Evolutionary conservation across 305 asterid species (phyloP).

Genomic region (Fraxinus platypoda): DNA sequence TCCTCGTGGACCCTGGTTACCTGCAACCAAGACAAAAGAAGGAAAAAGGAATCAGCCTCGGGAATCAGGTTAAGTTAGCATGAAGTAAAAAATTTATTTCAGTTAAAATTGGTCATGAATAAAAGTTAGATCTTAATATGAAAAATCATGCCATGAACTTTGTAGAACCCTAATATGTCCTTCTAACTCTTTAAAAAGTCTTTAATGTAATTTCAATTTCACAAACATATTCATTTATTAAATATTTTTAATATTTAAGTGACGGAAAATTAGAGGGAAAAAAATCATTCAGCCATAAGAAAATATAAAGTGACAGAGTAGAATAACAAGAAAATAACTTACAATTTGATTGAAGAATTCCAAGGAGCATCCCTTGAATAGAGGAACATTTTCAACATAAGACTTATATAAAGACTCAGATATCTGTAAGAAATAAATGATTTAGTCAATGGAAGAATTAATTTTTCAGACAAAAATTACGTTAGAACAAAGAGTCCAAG

Average conservation of each 20-base stretch:
- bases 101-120: neutral
- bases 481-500: neutral
- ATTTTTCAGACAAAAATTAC: neutral
- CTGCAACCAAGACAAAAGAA: constrained; percentile 28
- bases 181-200: neutral
- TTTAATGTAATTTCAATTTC: neutral
- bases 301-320: neutral
- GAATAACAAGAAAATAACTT: constrained; percentile 32
- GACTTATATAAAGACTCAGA: constrained; percentile 64
- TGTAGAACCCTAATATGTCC: neutral
- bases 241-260: neutral
- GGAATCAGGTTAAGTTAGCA: neutral
- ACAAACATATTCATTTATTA: neutral
- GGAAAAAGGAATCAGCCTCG: neutral
- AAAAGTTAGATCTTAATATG: neutral
- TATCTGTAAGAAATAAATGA: constrained; percentile 48
- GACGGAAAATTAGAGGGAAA: neutral
- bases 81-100: neutral
- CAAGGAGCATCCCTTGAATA: constrained; percentile 72
- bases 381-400: constrained; percentile 57
- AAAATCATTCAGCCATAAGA: neutral
- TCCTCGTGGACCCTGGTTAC: constrained; percentile 87
- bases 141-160: neutral
- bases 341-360: constrained; percentile 87
- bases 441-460: neutral